Base-by-base conservation (phyloP, 345 rosid species). In the Raphanus raphanistrum region DNA sequence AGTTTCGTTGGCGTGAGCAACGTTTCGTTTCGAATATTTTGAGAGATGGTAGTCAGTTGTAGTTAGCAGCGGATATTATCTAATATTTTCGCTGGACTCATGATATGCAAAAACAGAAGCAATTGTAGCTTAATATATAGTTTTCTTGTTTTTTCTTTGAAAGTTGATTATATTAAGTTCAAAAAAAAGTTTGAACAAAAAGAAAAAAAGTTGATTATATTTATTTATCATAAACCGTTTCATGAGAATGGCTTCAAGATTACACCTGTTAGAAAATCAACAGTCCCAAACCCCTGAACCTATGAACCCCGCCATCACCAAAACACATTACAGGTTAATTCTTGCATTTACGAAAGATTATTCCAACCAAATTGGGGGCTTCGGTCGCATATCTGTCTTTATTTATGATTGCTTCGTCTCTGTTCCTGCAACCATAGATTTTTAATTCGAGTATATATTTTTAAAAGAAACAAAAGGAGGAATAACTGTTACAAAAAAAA, bases 21-120 rank as follows among this genome's bases (percentile, higher is more conserved):
- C 4, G n/a, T 66, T 57, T 54, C 12, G 11, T 64, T 25, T 54
- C 63, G 11, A 73, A 25, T 65, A 26, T 64, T 21, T 48, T 8
- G 9, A 45, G 48, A 11, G 76, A 17, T 48, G 64, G 64, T 58
- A 25, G 35, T 15, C 43, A 29, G 43, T 26, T 26, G 36, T 59
- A 16, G 28, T 72, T 43, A 62, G 33, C 33, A 73, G 48, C 8
- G 48, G 45, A 72, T 52, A 52, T 16, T 52, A 52, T 15, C 59
- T 52, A 52, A 52, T 71, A 29, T 71, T 59, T 38, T 71, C 15
- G 27, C 38, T 64, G 5, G 64, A 54, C 3, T 31, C 25, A 16
- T 12, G 11, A 62, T 45, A 52, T 52, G 25, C 17, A 50, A 17
- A 54, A 8, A 36, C 8, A 59, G 12, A 58, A 21, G 36, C 0